Base-by-base conservation (phyloP, 768 basidiomycete species). In the Dentipellis sp. region DNA sequence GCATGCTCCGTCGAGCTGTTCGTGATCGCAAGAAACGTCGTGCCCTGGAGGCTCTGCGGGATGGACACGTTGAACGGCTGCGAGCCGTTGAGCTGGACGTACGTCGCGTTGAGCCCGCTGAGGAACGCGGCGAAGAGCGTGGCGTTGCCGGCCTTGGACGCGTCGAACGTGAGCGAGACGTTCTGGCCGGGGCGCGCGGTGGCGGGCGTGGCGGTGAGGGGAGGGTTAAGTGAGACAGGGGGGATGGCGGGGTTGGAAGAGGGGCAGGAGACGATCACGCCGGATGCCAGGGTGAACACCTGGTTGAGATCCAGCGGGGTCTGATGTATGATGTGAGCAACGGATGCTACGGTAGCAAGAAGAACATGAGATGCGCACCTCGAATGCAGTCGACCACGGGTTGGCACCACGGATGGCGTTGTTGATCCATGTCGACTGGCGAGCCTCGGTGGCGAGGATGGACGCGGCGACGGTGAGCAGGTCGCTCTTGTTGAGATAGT, bases 361-460 rank as follows among this genome's bases (percentile, higher is more conserved):
- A 29, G 29, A 3, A 29, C 55, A 21, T 17, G 49, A 37, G 46
- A 58, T 56, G 57, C 63, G n/a, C 57, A 62, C 60, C 12, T 86
- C 83, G 63, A 83, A 81, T 7, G 82, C 70, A 3, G 76, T 75
- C 51, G 76, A 78, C 83, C 83, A 86, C 1, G 80, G 73, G 40
- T 75, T 72, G 19, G 67, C 66, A 51, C 76, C 70, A 58, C 71
- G 68, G 42, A 80, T 75, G 14, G 78, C 73, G 1, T 76, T 74
- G 59, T 74, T 71, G 37, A 87, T 67, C 83, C 83, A 88, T 1
- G 77, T 71, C 17, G 80, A 74, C 56, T 87, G 85, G 35, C 83
- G 77, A 21, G 82, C 75, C 63, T 88, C 83, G 53, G 76, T 77
- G 14, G 80, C 69, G 54, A 68, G 74, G 63, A 78, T 73, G 19